Evolutionary conservation across 1,139 yeast species (phyloP).

Genomic region (Hyphopichia pseudoburtonii): DNA sequence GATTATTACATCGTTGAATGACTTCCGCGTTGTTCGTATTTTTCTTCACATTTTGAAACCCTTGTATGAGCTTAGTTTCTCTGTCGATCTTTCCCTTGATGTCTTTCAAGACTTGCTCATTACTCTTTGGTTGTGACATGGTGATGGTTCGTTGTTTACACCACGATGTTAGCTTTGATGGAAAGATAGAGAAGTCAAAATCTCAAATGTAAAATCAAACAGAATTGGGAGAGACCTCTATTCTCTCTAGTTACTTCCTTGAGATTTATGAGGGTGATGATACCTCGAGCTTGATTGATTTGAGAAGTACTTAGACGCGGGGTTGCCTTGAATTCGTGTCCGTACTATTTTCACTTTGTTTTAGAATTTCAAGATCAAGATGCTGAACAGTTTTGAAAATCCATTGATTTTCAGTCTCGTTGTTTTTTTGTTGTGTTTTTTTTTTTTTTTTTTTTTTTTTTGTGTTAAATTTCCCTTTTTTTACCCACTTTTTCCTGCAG

Average conservation of each 20-base stretch:
- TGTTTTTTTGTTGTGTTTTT: neutral
- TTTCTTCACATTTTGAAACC: conserved; percentile 77
- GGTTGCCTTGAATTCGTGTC: too few relatives aligned
- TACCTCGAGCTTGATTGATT: too few relatives aligned
- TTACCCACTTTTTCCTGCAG: neutral
- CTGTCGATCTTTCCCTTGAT: conserved; percentile 82
- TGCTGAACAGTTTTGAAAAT: too few relatives aligned
- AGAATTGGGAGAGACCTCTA: too few relatives aligned
- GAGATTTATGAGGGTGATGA: too few relatives aligned
- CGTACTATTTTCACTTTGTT: too few relatives aligned
- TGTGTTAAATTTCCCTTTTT: neutral
- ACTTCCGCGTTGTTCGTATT: conserved; percentile 78
- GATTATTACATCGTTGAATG: conserved; percentile 87
- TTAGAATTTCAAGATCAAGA: too few relatives aligned
- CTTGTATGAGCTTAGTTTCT: conserved; percentile 83
- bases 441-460: neutral
- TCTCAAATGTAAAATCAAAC: neutral
- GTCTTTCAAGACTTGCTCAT: conserved; percentile 49
- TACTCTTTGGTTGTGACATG: conserved; percentile 13
- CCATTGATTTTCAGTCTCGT: neutral
- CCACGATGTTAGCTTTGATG: too few relatives aligned
- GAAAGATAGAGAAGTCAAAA: neutral
- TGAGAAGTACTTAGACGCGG: too few relatives aligned
- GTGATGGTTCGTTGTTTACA: too few relatives aligned
- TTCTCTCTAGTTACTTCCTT: too few relatives aligned